A percentile compares a stretch with the other conserved stretches of the same genome.
phyloP scores from a whole-genome alignment of 129 eudicot species.

The Flaveria ramosissima region DNA sequence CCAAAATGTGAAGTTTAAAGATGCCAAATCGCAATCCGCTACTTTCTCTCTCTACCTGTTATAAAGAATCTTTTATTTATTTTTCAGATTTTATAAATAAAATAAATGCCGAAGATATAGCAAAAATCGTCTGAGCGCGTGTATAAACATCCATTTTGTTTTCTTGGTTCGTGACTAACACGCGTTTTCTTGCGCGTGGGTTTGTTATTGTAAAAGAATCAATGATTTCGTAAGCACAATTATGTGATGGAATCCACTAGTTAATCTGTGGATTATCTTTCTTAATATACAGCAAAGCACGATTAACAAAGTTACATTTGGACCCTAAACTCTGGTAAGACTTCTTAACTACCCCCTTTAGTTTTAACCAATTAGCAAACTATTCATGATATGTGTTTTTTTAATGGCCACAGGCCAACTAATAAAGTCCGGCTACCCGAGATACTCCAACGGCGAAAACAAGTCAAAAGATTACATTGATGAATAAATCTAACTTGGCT shows the following conservation, averaged over 20 bases:
- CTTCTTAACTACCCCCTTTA: conserved; percentile 3
- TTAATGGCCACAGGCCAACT: too few species aligned
- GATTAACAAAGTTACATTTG: conserved; percentile 16
- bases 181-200: not conserved
- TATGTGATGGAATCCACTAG: conserved; percentile 42
- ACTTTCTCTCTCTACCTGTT: conserved; percentile 40
- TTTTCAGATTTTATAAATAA: conserved; percentile 14
- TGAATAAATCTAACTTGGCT: too few species aligned
- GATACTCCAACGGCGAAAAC: too few species aligned
- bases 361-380: not conserved
- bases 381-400: not conserved
- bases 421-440: too few species aligned
- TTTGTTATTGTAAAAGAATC: conserved; percentile 28
- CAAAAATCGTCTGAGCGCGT: conserved; percentile 31
- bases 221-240: conserved; percentile 41
- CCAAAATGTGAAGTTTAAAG: conserved; percentile 22
- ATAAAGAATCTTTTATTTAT: conserved; percentile 35
- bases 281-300: conserved; percentile 34
- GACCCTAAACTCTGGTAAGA: conserved; percentile 1
- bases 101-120: conserved; percentile 26
- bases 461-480: too few species aligned
- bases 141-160: not conserved
- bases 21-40: conserved; percentile 41
- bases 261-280: conserved; percentile 37
- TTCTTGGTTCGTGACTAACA: conserved; percentile 26